Conservation (phyloP, 2,329 filamentous ascomycete genomes). For the Pseudogymnoascus sp. region DNA sequence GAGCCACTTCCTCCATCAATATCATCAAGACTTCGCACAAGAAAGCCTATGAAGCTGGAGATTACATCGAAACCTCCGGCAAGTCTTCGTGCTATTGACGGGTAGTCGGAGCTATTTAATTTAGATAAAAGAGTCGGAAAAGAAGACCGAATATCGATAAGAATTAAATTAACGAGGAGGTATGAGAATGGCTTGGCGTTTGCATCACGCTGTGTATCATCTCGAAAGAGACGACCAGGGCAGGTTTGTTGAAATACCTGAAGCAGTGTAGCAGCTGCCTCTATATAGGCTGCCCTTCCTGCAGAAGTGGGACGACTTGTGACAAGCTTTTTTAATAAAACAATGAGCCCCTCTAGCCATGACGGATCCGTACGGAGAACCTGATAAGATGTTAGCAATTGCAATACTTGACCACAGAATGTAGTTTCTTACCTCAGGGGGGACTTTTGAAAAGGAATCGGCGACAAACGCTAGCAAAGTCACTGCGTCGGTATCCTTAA, state of each 20-base stretch:
- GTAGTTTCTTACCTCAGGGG: slow-evolving; percentile 37
- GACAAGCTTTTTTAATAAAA: slow-evolving; percentile 46
- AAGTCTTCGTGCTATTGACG: slow-evolving; percentile 43
- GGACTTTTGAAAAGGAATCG: slow-evolving; percentile 42
- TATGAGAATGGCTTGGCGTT: slow-evolving; percentile 50
- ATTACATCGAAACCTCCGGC: slow-evolving; percentile 56
- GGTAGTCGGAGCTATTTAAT: slow-evolving; percentile 49
- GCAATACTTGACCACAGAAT: not conserved
- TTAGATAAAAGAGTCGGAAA: slow-evolving; percentile 51
- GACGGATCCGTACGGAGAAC: slow-evolving; percentile 40
- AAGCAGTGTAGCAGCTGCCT: slow-evolving; percentile 49
- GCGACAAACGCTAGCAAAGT: slow-evolving; percentile 52
- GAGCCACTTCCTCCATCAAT: slow-evolving; percentile 40
- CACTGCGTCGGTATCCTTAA: slow-evolving; percentile 51
- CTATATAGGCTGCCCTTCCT: slow-evolving; percentile 51
- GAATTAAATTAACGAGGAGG: slow-evolving; percentile 55
- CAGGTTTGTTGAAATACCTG: slow-evolving; percentile 43
- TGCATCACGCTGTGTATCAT: slow-evolving; percentile 23
- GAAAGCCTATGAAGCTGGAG: slow-evolving; percentile 49
- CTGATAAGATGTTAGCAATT: slow-evolving; percentile 27
- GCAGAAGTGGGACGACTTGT: slow-evolving; percentile 46
- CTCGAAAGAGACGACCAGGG: slow-evolving; percentile 45
- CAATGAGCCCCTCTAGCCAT: slow-evolving; percentile 45
- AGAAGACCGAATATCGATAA: slow-evolving; percentile 58
- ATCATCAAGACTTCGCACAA: slow-evolving; percentile 48